Evolutionary conservation across 78 protist species (phyloP).

Genomic region (Speleostelium caveatum): DNA sequence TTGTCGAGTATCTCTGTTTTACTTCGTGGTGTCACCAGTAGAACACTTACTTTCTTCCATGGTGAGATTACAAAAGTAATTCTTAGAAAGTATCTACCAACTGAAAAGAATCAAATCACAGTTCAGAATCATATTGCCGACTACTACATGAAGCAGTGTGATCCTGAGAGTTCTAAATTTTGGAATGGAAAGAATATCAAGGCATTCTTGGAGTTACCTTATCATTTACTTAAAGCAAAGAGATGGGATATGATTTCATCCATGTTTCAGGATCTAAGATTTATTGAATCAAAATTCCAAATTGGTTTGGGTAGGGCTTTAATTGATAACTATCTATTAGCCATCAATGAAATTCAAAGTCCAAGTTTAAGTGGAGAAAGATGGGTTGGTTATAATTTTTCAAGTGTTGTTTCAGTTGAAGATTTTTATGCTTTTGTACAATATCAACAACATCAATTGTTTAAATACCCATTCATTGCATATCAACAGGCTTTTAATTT

Average conservation of each 20-base stretch:
- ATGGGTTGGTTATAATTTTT: constrained; percentile 59
- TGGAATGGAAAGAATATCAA: constrained; percentile 16
- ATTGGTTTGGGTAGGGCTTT: constrained; percentile 10
- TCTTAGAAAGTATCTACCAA: constrained; percentile 28
- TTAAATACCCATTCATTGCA: constrained; percentile 33
- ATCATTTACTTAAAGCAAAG: constrained; percentile 44
- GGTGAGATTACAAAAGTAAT: constrained; percentile 27
- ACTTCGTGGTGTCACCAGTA: background rate
- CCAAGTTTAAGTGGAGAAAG: constrained; percentile 69
- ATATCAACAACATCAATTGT: constrained; percentile 46
- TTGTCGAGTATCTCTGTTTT: constrained; percentile 7
- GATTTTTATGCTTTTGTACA: constrained; percentile 53
- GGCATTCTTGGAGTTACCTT: constrained; percentile 53
- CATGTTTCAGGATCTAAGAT: constrained; percentile 35
- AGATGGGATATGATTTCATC: constrained; percentile 30
- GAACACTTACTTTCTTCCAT: constrained; percentile 40
- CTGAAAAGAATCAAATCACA: constrained; percentile 22
- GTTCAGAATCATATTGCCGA: constrained; percentile 29
- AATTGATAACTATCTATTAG: constrained; percentile 14
- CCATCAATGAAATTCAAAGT: background rate
- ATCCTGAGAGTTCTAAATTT: background rate
- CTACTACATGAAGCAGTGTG: constrained; percentile 12
- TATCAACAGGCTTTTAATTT: constrained; percentile 51
- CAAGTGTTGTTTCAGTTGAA: constrained; percentile 7
- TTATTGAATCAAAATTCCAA: constrained; percentile 43